A percentile compares a stretch with the other conserved stretches of the same genome.
phyloP scores from a whole-genome alignment of 2,329 filamentous ascomycete genomes.

The Alternaria solani region DNA sequence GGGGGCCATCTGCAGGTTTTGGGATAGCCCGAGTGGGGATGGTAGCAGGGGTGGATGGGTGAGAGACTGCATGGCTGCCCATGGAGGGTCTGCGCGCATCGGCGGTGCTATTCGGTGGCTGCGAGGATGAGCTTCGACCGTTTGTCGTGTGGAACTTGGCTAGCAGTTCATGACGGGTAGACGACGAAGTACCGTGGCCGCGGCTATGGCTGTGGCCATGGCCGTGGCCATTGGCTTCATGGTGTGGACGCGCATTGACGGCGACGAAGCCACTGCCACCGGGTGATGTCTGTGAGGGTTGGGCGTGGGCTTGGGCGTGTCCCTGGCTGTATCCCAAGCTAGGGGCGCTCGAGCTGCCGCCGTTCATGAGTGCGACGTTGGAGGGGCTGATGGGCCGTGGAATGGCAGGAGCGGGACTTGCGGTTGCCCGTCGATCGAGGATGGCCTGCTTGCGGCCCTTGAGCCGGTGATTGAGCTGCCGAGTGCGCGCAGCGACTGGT shows the following conservation, averaged over 20 bases:
- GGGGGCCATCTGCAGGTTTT: conserved; percentile 32
- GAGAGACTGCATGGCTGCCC: conserved; percentile 32
- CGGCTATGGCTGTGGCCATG: conserved; percentile 37
- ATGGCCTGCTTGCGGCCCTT: conserved; percentile 79
- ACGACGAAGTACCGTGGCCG: conserved; percentile 60
- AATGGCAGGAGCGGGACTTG: conserved; percentile 50
- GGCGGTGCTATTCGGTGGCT: conserved; percentile 32
- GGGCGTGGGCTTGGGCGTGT: conserved; percentile 1
- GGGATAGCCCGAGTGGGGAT: conserved; percentile 38
- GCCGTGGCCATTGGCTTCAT: conserved; percentile 39
- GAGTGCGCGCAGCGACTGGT: conserved; percentile 71
- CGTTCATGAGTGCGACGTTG: conserved; percentile 54
- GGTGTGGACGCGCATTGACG: conserved; percentile 62
- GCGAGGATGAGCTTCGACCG: conserved; percentile 55
- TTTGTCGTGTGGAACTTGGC: conserved; percentile 69
- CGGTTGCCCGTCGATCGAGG: conserved; percentile 66
- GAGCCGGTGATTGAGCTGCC: conserved; percentile 82
- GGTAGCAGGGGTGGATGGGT: conserved; percentile 36
- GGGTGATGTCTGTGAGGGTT: conserved; percentile 50
- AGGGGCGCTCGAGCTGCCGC: conserved; percentile 38
- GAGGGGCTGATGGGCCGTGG: conserved; percentile 50
- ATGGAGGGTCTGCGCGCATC: conserved; percentile 43
- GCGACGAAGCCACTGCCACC: conserved; percentile 59
- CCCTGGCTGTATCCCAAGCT: conserved; percentile 14
- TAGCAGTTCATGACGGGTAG: conserved; percentile 66